These are phyloP conservation scores for Lagerstroemia speciosa DNA, from an alignment of 345 rosid species.

Conservation along the genomic window DNA sequence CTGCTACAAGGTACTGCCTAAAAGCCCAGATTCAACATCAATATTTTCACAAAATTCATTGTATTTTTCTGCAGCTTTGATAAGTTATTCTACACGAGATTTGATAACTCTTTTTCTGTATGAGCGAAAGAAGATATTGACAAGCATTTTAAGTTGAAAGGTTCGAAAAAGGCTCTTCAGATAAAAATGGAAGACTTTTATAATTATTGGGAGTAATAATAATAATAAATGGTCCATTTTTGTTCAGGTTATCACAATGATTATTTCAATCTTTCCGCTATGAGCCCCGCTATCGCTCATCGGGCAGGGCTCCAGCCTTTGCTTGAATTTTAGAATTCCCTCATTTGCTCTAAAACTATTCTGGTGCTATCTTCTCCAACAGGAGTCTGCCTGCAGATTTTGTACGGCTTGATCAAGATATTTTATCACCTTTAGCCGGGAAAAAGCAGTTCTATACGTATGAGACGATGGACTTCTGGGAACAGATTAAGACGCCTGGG, in stretches of 20 bases:
- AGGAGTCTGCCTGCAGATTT: conserved; percentile 64
- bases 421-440: conserved; percentile 92
- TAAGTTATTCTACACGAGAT: neutral
- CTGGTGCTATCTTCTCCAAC: conserved; percentile 11
- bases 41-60: neutral
- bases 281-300: neutral
- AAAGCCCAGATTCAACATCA: neutral
- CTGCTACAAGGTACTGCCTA: conserved; percentile 48
- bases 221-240: neutral
- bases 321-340: neutral
- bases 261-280: neutral
- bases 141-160: neutral
- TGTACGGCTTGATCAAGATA: conserved; percentile 88
- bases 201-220: neutral
- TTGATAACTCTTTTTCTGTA: neutral
- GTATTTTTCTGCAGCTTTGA: neutral
- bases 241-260: neutral
- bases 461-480: conserved; percentile 91
- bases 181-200: too few species aligned
- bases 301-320: neutral
- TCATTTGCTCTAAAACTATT: neutral
- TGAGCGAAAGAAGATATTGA: neutral
- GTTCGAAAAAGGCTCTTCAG: neutral
- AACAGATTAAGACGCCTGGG: conserved; percentile 97
- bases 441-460: conserved; percentile 75